Evolutionary conservation across 2,329 filamentous ascomycete species (phyloP).

Genomic region (Ramularia collo-cygni): DNA sequence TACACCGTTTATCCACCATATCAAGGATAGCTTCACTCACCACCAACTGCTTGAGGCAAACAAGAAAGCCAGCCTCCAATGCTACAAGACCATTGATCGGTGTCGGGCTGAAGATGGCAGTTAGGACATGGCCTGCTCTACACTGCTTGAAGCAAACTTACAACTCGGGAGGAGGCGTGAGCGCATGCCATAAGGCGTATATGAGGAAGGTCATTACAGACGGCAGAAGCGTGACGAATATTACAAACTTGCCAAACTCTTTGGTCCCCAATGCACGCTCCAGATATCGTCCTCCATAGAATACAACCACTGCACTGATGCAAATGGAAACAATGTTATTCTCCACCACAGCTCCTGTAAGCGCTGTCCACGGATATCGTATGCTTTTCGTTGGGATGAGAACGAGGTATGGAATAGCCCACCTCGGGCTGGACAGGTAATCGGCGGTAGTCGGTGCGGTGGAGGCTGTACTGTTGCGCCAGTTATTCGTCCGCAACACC

Average conservation of each 20-base stretch:
- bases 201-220: constrained; percentile 69
- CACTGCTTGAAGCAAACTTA: constrained; percentile 39
- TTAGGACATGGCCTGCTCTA: neutral
- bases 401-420: constrained; percentile 67
- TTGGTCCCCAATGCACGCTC: constrained; percentile 91
- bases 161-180: constrained; percentile 65
- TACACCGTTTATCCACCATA: too few species aligned
- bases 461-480: constrained; percentile 35
- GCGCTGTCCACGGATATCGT: constrained; percentile 86
- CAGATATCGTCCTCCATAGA: constrained; percentile 88
- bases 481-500: constrained; percentile 65
- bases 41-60: constrained; percentile 95
- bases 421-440: constrained; percentile 26
- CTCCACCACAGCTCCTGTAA: constrained; percentile 82
- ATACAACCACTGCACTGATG: constrained; percentile 71
- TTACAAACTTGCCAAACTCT: constrained; percentile 85
- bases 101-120: constrained; percentile 48
- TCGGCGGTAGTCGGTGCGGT: constrained; percentile 25
- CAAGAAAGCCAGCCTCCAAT: constrained; percentile 86
- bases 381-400: constrained; percentile 77
- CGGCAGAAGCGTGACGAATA: constrained; percentile 69
- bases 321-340: constrained; percentile 82
- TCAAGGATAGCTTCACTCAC: too few species aligned
- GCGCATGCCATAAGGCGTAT: constrained; percentile 65
- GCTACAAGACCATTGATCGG: constrained; percentile 84